Conservation (phyloP, 345 rosid genomes). For the Microcos paniculata region DNA sequence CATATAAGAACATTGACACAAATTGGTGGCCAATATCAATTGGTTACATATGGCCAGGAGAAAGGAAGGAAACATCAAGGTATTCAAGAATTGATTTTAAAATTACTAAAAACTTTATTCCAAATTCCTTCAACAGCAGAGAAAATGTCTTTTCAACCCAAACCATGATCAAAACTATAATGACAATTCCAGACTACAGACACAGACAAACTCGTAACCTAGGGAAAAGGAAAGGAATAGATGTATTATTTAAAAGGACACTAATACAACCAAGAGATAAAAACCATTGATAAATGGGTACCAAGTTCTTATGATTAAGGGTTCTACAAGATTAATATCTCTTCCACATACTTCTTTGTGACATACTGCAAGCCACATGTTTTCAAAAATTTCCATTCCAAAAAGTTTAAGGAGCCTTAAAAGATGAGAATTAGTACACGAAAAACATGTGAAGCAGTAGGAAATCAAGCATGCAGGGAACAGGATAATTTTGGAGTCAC, state of each 20-base stretch:
- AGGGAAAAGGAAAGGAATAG: not conserved
- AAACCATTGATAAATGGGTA: not conserved
- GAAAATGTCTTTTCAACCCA: not conserved
- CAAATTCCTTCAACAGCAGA: not conserved
- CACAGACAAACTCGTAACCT: not conserved
- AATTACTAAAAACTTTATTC: not conserved
- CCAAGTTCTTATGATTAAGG: not conserved
- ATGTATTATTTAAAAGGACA: not conserved
- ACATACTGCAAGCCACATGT: not conserved
- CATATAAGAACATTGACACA: not conserved
- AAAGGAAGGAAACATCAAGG: not conserved
- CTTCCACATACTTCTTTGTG: not conserved
- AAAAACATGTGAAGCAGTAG: not conserved
- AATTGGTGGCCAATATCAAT: not conserved
- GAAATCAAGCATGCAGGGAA: not conserved
- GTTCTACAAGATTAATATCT: not conserved
- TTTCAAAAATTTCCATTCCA: not conserved
- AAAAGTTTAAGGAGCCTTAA: not conserved
- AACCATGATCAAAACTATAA: not conserved
- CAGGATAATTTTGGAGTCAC: not conserved
- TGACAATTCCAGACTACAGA: not conserved
- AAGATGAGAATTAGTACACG: not conserved
- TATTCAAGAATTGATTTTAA: not conserved
- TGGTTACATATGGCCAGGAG: not conserved
- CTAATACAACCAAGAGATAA: not conserved